A percentile compares a stretch with the other conserved stretches of the same genome.
phyloP scores from a whole-genome alignment of 2,329 filamentous ascomycete species.

The Fusarium sp. region DNA sequence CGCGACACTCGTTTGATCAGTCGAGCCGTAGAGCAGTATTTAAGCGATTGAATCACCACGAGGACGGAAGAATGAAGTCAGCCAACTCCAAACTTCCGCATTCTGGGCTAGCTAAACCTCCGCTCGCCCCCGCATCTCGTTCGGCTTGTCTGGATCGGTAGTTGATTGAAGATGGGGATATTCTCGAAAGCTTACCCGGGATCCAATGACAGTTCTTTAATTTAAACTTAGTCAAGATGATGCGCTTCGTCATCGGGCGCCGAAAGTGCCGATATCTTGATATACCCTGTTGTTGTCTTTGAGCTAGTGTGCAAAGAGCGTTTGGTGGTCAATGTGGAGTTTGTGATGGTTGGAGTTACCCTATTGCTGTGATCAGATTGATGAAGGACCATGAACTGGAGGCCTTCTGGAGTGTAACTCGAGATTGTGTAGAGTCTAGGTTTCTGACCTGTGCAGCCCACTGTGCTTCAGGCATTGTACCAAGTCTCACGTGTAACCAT shows the following conservation, averaged over 20 bases:
- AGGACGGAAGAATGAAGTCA: neutral
- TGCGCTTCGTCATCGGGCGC: neutral
- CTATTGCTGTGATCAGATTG: neutral
- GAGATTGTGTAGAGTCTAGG: no score
- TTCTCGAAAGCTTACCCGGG: neutral
- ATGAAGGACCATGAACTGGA: neutral
- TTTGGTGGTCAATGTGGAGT: neutral
- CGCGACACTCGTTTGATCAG: neutral
- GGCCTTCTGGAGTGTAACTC: no score
- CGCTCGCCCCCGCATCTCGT: slow-evolving; percentile 21
- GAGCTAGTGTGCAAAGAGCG: neutral
- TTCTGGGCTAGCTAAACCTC: neutral
- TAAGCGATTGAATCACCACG: neutral
- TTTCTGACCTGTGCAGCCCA: no score
- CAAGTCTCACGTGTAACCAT: rapidly evolving
- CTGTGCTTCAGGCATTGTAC: rapidly evolving
- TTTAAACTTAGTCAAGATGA: neutral
- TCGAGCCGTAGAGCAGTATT: neutral
- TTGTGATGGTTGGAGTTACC: neutral
- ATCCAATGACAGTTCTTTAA: neutral
- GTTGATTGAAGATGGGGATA: neutral
- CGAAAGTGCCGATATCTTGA: neutral
- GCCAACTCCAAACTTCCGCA: neutral
- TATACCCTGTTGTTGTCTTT: neutral
- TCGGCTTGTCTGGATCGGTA: slow-evolving; percentile 1